phyloP scores from a whole-genome alignment of 768 basidiomycete genomes.

The Trametes elegans region DNA sequence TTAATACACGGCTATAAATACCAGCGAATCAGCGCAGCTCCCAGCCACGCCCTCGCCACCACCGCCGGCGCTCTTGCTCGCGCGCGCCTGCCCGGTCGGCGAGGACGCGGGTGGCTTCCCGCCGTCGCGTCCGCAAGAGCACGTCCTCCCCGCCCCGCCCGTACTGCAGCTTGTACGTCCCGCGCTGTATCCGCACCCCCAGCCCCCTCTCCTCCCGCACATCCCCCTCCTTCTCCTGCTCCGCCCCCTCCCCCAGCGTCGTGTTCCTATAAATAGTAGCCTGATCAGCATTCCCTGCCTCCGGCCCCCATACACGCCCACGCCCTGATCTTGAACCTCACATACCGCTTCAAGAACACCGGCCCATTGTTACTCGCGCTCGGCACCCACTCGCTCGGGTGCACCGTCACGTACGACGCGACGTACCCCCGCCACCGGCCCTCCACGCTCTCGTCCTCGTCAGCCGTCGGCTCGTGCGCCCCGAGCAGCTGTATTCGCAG shows the following conservation, averaged over 20 bases:
- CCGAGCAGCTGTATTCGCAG: conserved; percentile 63
- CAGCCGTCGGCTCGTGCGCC: conserved; percentile 62
- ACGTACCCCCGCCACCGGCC: conserved; percentile 75
- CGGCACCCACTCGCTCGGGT: conserved; percentile 72
- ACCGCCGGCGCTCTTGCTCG: conserved; percentile 57
- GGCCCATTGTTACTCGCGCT: conserved; percentile 34
- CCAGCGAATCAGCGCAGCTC: conserved; percentile 16
- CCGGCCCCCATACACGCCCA: conserved; percentile 11
- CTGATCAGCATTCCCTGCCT: conserved; percentile 20
- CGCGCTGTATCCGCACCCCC: conserved; percentile 54
- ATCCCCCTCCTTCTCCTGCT: conserved; percentile 24
- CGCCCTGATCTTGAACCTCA: conserved; percentile 23
- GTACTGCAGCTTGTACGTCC: conserved; percentile 69
- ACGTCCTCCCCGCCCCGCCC: conserved; percentile 64
- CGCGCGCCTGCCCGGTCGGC: conserved; percentile 41
- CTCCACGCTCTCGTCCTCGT: conserved; percentile 46
- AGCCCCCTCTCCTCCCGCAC: conserved; percentile 38
- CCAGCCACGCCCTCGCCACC: conserved; percentile 33
- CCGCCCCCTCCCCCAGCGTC: conserved; percentile 39
- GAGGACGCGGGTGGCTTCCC: conserved; percentile 35
- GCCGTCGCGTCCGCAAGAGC: conserved; percentile 40
- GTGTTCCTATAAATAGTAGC: conserved; percentile 52
- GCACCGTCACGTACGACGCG: conserved; percentile 66
- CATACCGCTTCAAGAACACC: conserved; percentile 60
- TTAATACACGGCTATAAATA: conserved; percentile 23